Percentiles rank a stretch among this genome's conserved stretches.
phyloP scores from a whole-genome alignment of 345 rosid species.

The Toxicodendron radicans region DNA sequence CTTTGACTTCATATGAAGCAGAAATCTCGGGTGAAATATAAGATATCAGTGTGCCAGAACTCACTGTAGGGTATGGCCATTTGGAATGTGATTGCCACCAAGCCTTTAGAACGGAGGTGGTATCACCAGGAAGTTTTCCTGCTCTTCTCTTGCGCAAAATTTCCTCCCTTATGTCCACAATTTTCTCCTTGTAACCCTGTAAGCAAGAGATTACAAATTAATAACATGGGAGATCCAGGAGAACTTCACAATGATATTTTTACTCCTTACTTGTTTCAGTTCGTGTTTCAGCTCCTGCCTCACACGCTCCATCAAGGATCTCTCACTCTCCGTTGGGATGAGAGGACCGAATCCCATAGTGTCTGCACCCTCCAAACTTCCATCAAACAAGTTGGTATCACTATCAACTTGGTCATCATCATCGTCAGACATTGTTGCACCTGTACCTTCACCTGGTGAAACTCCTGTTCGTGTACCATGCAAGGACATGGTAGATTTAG shows the following conservation, averaged over 20 bases:
- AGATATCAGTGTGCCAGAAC: constrained; percentile 21
- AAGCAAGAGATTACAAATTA: not conserved
- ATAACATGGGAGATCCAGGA: not conserved
- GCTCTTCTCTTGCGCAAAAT: constrained; percentile 97
- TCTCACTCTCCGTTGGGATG: constrained; percentile 91
- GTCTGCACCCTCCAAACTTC: constrained; percentile 66
- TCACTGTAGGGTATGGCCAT: constrained; percentile 99
- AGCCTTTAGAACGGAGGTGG: constrained; percentile 80
- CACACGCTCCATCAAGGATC: constrained; percentile 96
- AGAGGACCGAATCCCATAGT: constrained; percentile 94
- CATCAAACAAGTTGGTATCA: constrained; percentile 79
- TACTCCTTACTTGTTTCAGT: constrained; percentile 72
- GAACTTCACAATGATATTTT: not conserved
- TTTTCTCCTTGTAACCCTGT: constrained; percentile 96
- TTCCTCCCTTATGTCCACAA: constrained; percentile 93
- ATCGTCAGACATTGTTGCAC: constrained; percentile 98
- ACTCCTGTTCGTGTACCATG: constrained; percentile 57
- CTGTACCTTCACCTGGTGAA: constrained; percentile 94
- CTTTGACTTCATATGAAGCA: too few species aligned
- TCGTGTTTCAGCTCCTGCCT: constrained; percentile 96
- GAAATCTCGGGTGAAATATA: not conserved
- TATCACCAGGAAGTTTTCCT: constrained; percentile 96
- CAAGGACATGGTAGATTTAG: too few species aligned
- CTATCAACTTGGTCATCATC: constrained; percentile 95
- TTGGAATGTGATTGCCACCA: constrained; percentile 99